Evolutionary conservation across 345 rosid species (phyloP), one percentile per base, ranked within the genome.

Genomic region (Cardamine occulta): DNA sequence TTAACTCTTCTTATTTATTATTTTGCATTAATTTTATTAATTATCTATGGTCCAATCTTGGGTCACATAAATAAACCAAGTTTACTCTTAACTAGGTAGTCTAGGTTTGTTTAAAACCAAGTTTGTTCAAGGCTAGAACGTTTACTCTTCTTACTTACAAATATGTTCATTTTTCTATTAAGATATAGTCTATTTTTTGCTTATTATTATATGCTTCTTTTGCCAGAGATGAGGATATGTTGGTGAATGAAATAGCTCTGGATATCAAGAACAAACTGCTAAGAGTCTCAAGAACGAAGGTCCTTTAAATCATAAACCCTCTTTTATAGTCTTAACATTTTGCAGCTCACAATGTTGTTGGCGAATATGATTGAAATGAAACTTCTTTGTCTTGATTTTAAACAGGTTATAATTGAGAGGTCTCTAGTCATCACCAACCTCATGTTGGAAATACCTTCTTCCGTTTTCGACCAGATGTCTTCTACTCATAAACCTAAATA

Each of bases 251-350:
- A 59, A 75, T 75, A 37, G 74, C 69, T 60, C 63, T 18, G 21
- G 63, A 68, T 2, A 75, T 75, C 21, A 63, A 68, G 54, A 68
- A 23, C 10, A 75, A 75, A 61, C 56, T 68, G 21, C 57, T 75
- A 10, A 75, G 74, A 68, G 37, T 29, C 18, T 68, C 79, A 42
- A 19, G 63, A 75, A 40, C 13, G 12, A 75, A 75, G 79, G 79
- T 67, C 29, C 6, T 74, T 29, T 23, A 28, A 57, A 49, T 63
- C 19, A 62, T 14, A 5, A 42, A 42, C 14, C 6, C 6, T 15
- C 15, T 44, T 40, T 15, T 0, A 5, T 44, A 72, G 8, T 37
- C 19, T 35, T 21, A 31, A 21, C 13, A 7, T 60, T 62, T 42
- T 42, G 0, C 6, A 10, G 1, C 17, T 52, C 34, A 39, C 13